Conservation (phyloP, 805 yeast species). For the Monosporozyma yasuniensis region DNA sequence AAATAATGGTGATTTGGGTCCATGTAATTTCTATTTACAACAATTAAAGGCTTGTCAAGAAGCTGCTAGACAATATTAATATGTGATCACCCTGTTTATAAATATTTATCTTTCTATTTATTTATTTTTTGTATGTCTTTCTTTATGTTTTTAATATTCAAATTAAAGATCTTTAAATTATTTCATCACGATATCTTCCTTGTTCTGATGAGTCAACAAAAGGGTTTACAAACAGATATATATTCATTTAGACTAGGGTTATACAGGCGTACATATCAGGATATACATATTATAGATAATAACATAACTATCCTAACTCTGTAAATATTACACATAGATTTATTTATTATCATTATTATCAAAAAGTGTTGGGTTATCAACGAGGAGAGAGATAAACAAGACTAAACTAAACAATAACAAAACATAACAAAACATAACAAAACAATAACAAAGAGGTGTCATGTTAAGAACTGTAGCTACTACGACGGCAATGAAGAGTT, state of each 20-base stretch:
- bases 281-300: too few relatives aligned
- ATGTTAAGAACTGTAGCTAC: neutral
- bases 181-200: neutral
- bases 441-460: neutral
- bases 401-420: too few relatives aligned
- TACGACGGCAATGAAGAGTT: neutral
- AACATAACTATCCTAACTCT: too few relatives aligned
- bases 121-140: neutral
- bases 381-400: too few relatives aligned
- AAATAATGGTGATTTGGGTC: conserved; percentile 91
- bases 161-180: too few relatives aligned
- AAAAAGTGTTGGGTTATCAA: too few relatives aligned
- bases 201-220: neutral
- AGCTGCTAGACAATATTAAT: conserved; percentile 67
- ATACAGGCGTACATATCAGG: too few relatives aligned
- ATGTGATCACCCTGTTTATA: neutral
- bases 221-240: too few relatives aligned
- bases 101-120: neutral
- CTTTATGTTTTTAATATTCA: neutral
- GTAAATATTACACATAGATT: too few relatives aligned
- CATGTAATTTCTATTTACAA: conserved; percentile 93
- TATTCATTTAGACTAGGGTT: too few relatives aligned
- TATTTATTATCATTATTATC: too few relatives aligned
- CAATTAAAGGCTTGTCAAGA: conserved; percentile 97
- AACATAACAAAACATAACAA: neutral